Evolutionary conservation across 2,329 filamentous ascomycete genomes (phyloP).

Genomic region (Colletotrichum sansevieriae): DNA sequence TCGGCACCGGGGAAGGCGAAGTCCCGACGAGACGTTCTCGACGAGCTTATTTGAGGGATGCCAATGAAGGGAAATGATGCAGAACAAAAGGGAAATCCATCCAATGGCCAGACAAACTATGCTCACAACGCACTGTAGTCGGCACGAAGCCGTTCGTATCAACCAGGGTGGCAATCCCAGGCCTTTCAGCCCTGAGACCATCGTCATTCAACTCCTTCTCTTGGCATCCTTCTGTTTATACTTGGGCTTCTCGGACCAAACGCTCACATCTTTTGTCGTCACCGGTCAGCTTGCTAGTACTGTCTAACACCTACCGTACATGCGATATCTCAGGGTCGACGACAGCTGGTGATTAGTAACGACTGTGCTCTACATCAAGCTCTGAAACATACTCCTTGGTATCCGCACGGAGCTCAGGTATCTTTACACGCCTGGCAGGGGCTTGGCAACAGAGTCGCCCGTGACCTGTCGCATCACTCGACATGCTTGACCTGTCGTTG

Average conservation of each 20-base stretch:
- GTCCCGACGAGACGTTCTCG: constrained; percentile 28
- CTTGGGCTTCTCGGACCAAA: constrained; percentile 1
- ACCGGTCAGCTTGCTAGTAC: no score
- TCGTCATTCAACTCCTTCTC: constrained; percentile 1
- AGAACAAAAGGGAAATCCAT: constrained; percentile 3
- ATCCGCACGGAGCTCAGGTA: constrained; percentile 35
- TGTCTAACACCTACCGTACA: constrained; percentile 1
- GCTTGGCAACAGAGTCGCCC: background rate
- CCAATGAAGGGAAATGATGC: constrained; percentile 14
- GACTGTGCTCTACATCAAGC: background rate
- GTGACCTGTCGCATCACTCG: constrained; percentile 37
- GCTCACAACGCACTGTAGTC: background rate
- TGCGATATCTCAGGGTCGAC: constrained; percentile 3
- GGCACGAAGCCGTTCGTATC: constrained; percentile 31
- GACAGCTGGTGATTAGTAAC: background rate
- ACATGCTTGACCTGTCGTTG: constrained; percentile 34
- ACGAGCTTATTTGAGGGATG: constrained; percentile 36
- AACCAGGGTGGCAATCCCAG: constrained; percentile 23
- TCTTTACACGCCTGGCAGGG: background rate
- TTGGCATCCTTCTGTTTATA: background rate
- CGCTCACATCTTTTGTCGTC: background rate
- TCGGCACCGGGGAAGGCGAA: constrained; percentile 32
- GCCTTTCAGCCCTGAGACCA: constrained; percentile 18
- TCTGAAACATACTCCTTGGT: background rate
- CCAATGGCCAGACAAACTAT: constrained; percentile 34